A percentile compares a stretch with the other conserved stretches of the same genome.
Evolutionary conservation across 108 stramenopile species (phyloP).

Genomic region (Cyclotella kingstonii): DNA sequence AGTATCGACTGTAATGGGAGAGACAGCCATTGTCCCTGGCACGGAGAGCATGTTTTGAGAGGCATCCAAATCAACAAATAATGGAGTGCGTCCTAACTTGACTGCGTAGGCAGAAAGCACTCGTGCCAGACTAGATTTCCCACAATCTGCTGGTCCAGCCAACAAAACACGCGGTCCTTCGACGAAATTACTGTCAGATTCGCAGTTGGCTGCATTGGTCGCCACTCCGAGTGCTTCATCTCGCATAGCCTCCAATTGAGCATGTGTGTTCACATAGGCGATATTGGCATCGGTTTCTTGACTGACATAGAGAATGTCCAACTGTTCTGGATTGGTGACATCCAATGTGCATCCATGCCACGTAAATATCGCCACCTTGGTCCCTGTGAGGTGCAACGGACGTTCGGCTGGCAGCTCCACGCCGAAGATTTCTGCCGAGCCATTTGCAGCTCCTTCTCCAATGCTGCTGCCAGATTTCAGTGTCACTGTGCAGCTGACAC

Average conservation of each 20-base stretch:
- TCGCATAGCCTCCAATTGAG: slow-evolving; percentile 85
- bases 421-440: slow-evolving; percentile 53
- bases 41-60: slow-evolving; percentile 69
- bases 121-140: slow-evolving; percentile 74
- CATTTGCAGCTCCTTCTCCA: background rate
- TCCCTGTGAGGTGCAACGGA: slow-evolving; percentile 54
- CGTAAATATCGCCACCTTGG: slow-evolving; percentile 83
- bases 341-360: slow-evolving; percentile 89
- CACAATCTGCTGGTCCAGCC: slow-evolving; percentile 76
- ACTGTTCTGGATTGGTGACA: slow-evolving; percentile 41
- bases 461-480: slow-evolving; percentile 11
- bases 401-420: slow-evolving; percentile 39
- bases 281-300: slow-evolving; percentile 83
- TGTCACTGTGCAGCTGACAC: slow-evolving; percentile 23
- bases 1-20: slow-evolving; percentile 55
- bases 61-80: slow-evolving; percentile 82
- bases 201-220: background rate
- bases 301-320: slow-evolving; percentile 61
- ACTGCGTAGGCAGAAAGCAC: slow-evolving; percentile 74
- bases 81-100: slow-evolving; percentile 79
- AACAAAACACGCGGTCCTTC: slow-evolving; percentile 82
- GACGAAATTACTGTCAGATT: background rate
- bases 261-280: slow-evolving; percentile 87
- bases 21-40: slow-evolving; percentile 73
- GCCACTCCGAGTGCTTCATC: slow-evolving; percentile 58